Evolutionary conservation across 2,329 filamentous ascomycete genomes (phyloP).

Genomic region (Phialophora macrospora): DNA sequence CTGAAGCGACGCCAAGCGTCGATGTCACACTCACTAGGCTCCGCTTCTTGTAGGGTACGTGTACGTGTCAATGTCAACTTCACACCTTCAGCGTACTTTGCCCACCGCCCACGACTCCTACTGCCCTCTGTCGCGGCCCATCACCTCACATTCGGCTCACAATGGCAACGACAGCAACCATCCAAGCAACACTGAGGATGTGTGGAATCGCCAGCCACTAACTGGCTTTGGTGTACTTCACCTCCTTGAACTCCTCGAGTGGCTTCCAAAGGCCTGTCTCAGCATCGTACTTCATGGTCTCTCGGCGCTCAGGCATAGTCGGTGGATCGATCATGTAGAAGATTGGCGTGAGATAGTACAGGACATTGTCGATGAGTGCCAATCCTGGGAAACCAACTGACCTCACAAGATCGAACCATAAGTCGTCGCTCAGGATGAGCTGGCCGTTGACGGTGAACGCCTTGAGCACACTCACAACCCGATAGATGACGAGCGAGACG

Average conservation of each 20-base stretch:
- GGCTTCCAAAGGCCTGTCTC: slow-evolving; percentile 24
- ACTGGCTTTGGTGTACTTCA: slow-evolving; percentile 27
- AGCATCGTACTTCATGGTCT: slow-evolving; percentile 24
- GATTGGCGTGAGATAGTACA: slow-evolving; percentile 30
- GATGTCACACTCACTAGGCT: slow-evolving; percentile 14
- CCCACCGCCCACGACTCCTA: neutral
- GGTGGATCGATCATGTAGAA: slow-evolving; percentile 34
- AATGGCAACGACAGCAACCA: slow-evolving; percentile 9
- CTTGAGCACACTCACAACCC: slow-evolving; percentile 5
- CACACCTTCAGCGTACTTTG: neutral
- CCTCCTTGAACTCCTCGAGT: slow-evolving; percentile 15
- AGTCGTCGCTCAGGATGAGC: slow-evolving; percentile 10
- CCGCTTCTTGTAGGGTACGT: neutral
- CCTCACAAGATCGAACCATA: slow-evolving; percentile 26
- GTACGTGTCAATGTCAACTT: slow-evolving; percentile 1
- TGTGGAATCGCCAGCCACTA: slow-evolving; percentile 33
- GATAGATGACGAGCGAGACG: slow-evolving; percentile 9
- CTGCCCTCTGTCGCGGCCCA: neutral
- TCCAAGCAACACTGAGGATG: slow-evolving; percentile 19
- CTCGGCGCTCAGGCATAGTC: slow-evolving; percentile 31
- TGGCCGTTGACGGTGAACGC: slow-evolving; percentile 4
- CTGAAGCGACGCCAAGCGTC: slow-evolving; percentile 7
- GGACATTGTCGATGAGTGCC: slow-evolving; percentile 23
- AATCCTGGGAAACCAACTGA: slow-evolving; percentile 31
- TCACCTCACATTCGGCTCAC: slow-evolving; percentile 8